Base-by-base conservation (phyloP, 768 basidiomycete genomes). In the Boletus sp. region DNA sequence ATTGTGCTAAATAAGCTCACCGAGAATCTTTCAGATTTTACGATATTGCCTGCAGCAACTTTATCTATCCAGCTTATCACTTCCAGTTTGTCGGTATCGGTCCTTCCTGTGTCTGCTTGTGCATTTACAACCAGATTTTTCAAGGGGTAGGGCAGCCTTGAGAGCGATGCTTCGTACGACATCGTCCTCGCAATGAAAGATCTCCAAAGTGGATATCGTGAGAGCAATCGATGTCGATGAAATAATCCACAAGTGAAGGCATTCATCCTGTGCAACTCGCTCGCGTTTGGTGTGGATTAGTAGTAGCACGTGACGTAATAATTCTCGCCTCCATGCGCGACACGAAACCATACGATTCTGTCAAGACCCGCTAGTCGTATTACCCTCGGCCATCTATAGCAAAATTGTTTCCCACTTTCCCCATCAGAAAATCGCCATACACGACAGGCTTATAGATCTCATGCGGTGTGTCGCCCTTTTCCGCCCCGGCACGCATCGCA, bases 361-460 rank as follows among this genome's bases (percentile, higher is more conserved):
- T 19, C 35, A 40, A 41, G 17, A 25, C 11, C 19, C 15, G 10
- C 27, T 7, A 56, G 43, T 74, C 67, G 39, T 74, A 70, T 58
- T 61, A 69, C 44, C 72, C 72, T 30, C 65, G 63, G 21, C 74
- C 70, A 11, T 74, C 74, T 37, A 61, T 56, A 30, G 76, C 75
- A 71, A 94, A 94, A 65, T 93, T 94, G 43, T 69, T 79, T 10
- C 78, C 79, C 34, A 94, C 90, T 65, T 94, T 94, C 17, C 64
- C 66, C 64, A 82, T 50, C 56, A 95, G 72, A 68, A 91, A 94
- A 6, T 92, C 81, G 4, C 93, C 91, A 70, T 96, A 95, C 1
- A 83, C 70, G 1, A 87, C 77, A 0, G 83, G 71, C 41, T 78
- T 48, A 50, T 79, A 77, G 21, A 37, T 64, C 64, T 72, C 71